A percentile compares a stretch with the other conserved stretches of the same genome.
Evolutionary conservation across 1,139 yeast species (phyloP).

Genomic region (Yamadazyma sp.): DNA sequence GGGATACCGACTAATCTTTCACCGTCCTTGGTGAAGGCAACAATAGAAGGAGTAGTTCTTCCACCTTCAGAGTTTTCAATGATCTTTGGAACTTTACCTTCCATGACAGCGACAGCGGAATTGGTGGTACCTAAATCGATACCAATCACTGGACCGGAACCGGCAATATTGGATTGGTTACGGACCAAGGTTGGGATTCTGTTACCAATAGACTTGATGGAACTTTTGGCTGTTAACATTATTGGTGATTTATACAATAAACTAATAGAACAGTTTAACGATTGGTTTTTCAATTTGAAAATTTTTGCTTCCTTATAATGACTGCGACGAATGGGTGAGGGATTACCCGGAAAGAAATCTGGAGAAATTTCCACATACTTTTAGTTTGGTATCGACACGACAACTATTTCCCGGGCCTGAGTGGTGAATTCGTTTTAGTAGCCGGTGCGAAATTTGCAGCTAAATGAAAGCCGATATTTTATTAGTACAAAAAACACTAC

Average conservation of each 20-base stretch:
- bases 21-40: constrained; percentile 91
- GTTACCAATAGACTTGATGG: constrained; percentile 41
- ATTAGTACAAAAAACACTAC: background rate
- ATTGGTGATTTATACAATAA: constrained; percentile 5
- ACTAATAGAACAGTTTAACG: constrained; percentile 2
- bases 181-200: constrained; percentile 50
- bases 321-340: constrained; percentile 6
- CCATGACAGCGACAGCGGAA: constrained; percentile 95
- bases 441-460: constrained; percentile 4
- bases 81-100: constrained; percentile 91
- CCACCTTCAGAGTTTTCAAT: constrained; percentile 99
- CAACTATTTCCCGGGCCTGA: no score
- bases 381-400: background rate
- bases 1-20: constrained; percentile 96
- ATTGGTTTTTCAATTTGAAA: constrained; percentile 8
- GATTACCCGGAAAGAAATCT: constrained; percentile 30
- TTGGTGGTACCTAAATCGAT: constrained; percentile 99
- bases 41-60: constrained; percentile 98
- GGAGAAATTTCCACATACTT: constrained; percentile 14
- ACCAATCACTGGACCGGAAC: constrained; percentile 86
- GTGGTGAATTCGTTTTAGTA: no score
- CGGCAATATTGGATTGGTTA: constrained; percentile 56
- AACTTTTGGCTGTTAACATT: constrained; percentile 50
- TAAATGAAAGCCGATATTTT: background rate
- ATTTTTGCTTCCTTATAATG: constrained; percentile 13